A percentile compares a stretch with the other conserved stretches of the same genome.
These are phyloP conservation scores for Colletotrichum chrysophilum DNA, from an alignment of 2,329 filamentous ascomycete genomes.

Conservation along the genomic window DNA sequence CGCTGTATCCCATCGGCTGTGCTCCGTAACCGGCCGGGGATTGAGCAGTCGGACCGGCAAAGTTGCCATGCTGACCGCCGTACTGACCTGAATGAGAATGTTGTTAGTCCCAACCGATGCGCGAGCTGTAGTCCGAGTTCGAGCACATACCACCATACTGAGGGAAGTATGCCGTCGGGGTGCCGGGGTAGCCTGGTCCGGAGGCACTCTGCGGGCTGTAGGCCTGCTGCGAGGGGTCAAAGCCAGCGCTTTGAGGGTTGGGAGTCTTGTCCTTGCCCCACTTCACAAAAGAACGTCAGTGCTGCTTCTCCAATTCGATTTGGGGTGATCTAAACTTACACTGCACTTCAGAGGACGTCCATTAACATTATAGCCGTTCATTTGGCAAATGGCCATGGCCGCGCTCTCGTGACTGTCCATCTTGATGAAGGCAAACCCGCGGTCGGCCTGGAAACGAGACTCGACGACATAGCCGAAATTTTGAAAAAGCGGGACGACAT, in stretches of 20 bases:
- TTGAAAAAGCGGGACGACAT: constrained; percentile 96
- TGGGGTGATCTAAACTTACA: constrained; percentile 64
- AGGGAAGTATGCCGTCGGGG: constrained; percentile 84
- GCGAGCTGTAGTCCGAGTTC: neutral
- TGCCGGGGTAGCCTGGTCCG: constrained; percentile 76
- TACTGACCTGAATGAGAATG: constrained; percentile 48
- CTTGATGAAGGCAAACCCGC: constrained; percentile 98
- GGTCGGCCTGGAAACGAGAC: constrained; percentile 96
- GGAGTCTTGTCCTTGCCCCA: constrained; percentile 99
- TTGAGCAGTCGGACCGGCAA: constrained; percentile 65
- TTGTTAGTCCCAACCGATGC: constrained; percentile 29
- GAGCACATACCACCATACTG: constrained; percentile 80
- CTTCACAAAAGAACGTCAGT: constrained; percentile 48
- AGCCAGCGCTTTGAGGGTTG: constrained; percentile 69
- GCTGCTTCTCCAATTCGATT: constrained; percentile 2
- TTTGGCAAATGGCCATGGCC: constrained; percentile 96
- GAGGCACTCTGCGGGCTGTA: constrained; percentile 78
- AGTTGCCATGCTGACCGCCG: constrained; percentile 72
- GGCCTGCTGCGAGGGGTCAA: constrained; percentile 76
- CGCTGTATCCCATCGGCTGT: constrained; percentile 75
- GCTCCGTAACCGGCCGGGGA: constrained; percentile 68
- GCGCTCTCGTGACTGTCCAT: constrained; percentile 99
- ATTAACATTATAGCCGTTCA: constrained; percentile 98
- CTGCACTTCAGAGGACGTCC: constrained; percentile 97
- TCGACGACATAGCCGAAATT: constrained; percentile 98